Percentiles rank a stretch among this genome's conserved stretches.
Evolutionary conservation across 148 eudicot genomes (phyloP).

Genomic region (Beta vulgaris): DNA sequence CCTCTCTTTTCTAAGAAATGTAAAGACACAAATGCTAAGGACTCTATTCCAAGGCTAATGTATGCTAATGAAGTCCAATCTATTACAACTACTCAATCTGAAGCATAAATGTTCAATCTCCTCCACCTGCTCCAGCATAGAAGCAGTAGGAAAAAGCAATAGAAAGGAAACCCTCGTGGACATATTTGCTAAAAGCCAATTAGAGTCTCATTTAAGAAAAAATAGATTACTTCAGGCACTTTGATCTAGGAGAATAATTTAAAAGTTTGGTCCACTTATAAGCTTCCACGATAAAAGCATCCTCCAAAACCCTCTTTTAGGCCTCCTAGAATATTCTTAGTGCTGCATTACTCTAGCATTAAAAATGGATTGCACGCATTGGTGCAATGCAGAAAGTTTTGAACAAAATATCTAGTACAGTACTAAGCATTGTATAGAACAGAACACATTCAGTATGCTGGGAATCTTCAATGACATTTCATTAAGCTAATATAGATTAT

Average conservation of each 20-base stretch:
- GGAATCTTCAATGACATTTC: constrained; percentile 9
- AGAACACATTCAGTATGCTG: constrained; percentile 7
- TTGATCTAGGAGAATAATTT: background rate
- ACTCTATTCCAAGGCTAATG: too few relatives aligned
- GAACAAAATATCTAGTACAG: background rate
- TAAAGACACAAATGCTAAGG: too few relatives aligned
- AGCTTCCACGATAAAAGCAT: constrained; percentile 20
- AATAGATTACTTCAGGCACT: background rate
- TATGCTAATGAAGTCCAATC: too few relatives aligned
- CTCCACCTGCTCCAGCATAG: background rate
- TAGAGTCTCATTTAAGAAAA: background rate
- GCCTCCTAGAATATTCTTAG: constrained; percentile 5
- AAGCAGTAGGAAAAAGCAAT: background rate
- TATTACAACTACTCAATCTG: background rate
- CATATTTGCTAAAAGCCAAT: constrained; percentile 2
- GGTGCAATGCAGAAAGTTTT: too few relatives aligned
- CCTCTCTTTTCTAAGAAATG: too few relatives aligned
- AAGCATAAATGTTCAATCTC: background rate
- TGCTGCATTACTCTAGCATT: background rate
- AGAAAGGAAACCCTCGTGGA: background rate
- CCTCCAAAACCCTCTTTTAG: background rate
- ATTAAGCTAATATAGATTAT: constrained; percentile 9
- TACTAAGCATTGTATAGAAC: constrained; percentile 19
- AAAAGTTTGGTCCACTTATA: constrained; percentile 23
- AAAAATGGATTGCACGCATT: too few relatives aligned